phyloP scores from a whole-genome alignment of 169 alveolate genomes.

The Cryptosporidium viatorum region DNA sequence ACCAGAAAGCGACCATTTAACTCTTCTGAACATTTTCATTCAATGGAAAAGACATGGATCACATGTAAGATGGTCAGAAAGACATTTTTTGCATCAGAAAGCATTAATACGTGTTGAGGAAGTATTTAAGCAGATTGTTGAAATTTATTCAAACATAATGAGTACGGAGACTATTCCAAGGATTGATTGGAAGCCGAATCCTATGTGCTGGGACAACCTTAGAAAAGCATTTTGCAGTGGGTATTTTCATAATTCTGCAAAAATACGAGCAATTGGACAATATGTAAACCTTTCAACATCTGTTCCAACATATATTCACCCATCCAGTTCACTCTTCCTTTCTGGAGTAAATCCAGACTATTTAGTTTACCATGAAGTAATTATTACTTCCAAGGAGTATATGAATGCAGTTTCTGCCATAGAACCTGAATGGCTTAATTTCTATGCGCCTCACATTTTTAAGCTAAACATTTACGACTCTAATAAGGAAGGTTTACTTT shows the following conservation, averaged over 20 bases:
- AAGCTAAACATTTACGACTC: background rate
- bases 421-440: constrained; percentile 97
- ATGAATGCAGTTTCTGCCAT: constrained; percentile 98
- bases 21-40: constrained; percentile 96
- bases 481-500: background rate
- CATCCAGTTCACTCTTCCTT: constrained; percentile 97
- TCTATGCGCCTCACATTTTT: constrained; percentile 43
- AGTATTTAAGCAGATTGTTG: constrained; percentile 79
- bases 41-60: constrained; percentile 95
- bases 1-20: constrained; percentile 99
- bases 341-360: constrained; percentile 99
- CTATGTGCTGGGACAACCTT: constrained; percentile 76
- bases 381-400: constrained; percentile 98
- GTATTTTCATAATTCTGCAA: constrained; percentile 99
- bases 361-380: constrained; percentile 99
- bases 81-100: constrained; percentile 92
- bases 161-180: constrained; percentile 20
- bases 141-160: constrained; percentile 78
- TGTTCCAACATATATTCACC: constrained; percentile 98
- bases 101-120: constrained; percentile 90
- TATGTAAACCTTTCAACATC: constrained; percentile 97
- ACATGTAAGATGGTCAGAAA: constrained; percentile 92
- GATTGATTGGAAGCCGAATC: constrained; percentile 16
- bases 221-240: constrained; percentile 98
- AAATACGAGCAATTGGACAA: constrained; percentile 98